Conservation (phyloP, 2,329 filamentous ascomycete species). For the Penicillium capsulatum region DNA sequence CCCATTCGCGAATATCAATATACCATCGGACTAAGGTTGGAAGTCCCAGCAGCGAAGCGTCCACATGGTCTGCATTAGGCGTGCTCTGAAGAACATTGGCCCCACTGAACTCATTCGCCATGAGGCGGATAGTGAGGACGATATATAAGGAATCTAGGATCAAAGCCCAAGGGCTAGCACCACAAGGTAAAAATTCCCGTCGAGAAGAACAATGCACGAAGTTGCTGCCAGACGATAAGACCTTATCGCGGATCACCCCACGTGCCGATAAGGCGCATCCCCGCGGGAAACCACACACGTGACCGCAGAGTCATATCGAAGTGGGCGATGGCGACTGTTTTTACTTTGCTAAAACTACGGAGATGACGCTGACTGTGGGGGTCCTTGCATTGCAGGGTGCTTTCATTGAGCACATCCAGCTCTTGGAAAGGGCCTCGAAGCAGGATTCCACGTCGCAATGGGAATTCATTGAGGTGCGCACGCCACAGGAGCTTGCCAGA, state of each 20-base stretch:
- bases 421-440: slow-evolving; percentile 64
- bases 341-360: slow-evolving; percentile 14
- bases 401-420: slow-evolving; percentile 79
- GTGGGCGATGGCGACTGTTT: slow-evolving; percentile 5
- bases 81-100: slow-evolving; percentile 8
- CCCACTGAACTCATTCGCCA: slow-evolving; percentile 12
- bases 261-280: too few species aligned
- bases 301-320: slow-evolving; percentile 20
- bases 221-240: too few species aligned
- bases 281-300: too few species aligned
- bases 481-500: slow-evolving; percentile 60
- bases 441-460: slow-evolving; percentile 40
- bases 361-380: slow-evolving; percentile 51
- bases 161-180: too few species aligned
- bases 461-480: slow-evolving; percentile 75
- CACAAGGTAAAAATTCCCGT: too few species aligned
- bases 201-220: too few species aligned
- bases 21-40: slow-evolving; percentile 41
- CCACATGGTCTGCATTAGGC: slow-evolving; percentile 2
- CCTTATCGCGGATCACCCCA: too few species aligned
- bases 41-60: slow-evolving; percentile 4
- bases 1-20: slow-evolving; percentile 40
- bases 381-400: slow-evolving; percentile 82
- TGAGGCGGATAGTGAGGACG: slow-evolving; percentile 4
- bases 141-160: too few species aligned